Conservation (phyloP, 768 basidiomycete species). For the Leccinum longicurvipes region DNA sequence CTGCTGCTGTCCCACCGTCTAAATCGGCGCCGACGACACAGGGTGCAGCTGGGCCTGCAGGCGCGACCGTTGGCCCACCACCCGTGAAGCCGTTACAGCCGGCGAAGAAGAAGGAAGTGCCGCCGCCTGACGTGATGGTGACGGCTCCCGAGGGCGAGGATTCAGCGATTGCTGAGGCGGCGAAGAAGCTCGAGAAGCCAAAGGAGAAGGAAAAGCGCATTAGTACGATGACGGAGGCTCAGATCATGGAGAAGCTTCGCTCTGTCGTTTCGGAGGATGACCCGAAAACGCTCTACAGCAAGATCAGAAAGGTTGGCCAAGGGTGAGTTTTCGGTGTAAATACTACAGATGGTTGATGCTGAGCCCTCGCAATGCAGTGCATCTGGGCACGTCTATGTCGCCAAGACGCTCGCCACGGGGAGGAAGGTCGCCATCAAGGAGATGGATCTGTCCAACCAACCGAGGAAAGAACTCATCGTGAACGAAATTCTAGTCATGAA, state of each 20-base stretch:
- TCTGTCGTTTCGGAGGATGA: slow-evolving; percentile 85
- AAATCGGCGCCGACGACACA: slow-evolving; percentile 44
- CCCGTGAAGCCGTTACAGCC: slow-evolving; percentile 76
- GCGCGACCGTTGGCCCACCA: slow-evolving; percentile 50
- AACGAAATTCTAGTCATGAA: slow-evolving; percentile 99
- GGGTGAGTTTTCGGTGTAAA: slow-evolving; percentile 58
- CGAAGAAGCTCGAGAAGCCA: slow-evolving; percentile 58
- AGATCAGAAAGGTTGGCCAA: slow-evolving; percentile 98
- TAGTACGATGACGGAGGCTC: slow-evolving; percentile 93
- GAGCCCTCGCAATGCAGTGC: slow-evolving; percentile 52
- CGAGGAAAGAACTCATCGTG: slow-evolving; percentile 95
- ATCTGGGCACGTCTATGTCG: slow-evolving; percentile 96
- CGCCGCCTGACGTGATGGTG: slow-evolving; percentile 47
- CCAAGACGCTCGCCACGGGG: slow-evolving; percentile 79
- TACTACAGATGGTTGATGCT: not conserved
- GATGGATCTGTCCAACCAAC: slow-evolving; percentile 94
- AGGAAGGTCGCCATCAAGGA: slow-evolving; percentile 97
- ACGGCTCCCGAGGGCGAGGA: slow-evolving; percentile 44
- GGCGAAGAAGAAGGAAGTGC: slow-evolving; percentile 51
- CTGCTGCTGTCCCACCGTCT: slow-evolving; percentile 39
- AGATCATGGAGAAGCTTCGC: slow-evolving; percentile 96
- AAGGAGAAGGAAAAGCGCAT: slow-evolving; percentile 77
- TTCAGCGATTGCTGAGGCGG: slow-evolving; percentile 63
- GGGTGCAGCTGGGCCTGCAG: slow-evolving; percentile 46
- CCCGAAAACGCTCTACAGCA: slow-evolving; percentile 86